Evolutionary conservation across 176 grass and related monocot species (phyloP).

Genomic region (Musa beccarii): DNA sequence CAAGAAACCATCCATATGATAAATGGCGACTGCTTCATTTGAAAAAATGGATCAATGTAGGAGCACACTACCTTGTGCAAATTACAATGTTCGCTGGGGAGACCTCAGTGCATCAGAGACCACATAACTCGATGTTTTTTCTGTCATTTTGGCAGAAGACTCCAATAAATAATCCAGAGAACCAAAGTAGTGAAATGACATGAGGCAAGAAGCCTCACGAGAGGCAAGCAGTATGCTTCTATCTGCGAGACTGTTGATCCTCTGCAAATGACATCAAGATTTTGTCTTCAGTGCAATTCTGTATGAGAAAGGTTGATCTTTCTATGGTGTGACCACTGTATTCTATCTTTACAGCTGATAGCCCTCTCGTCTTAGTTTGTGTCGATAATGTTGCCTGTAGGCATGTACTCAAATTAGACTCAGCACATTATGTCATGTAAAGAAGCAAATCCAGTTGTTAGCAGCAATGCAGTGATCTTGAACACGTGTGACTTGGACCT

Average conservation of each 20-base stretch:
- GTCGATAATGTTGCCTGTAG: too few species aligned
- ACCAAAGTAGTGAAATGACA: background rate
- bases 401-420: too few species aligned
- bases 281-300: background rate
- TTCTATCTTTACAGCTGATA: too few species aligned
- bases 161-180: background rate
- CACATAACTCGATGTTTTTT: background rate
- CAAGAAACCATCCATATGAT: too few species aligned
- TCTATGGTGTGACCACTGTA: too few species aligned
- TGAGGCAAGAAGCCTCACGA: background rate
- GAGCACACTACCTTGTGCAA: slow-evolving; percentile 81
- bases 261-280: background rate
- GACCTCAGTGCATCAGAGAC: slow-evolving; percentile 30
- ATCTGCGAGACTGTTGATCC: background rate
- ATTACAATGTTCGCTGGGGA: slow-evolving; percentile 81
- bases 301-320: background rate
- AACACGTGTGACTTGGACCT: too few species aligned
- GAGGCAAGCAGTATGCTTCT: background rate
- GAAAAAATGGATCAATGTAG: too few species aligned
- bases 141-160: background rate
- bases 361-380: too few species aligned
- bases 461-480: too few species aligned
- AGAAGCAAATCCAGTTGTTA: too few species aligned
- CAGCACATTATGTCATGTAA: too few species aligned
- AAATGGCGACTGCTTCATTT: too few species aligned